Evolutionary conservation across 1,284 basidiomycete genomes (phyloP).

Genomic region (Pseudozyma hubeiensis): DNA sequence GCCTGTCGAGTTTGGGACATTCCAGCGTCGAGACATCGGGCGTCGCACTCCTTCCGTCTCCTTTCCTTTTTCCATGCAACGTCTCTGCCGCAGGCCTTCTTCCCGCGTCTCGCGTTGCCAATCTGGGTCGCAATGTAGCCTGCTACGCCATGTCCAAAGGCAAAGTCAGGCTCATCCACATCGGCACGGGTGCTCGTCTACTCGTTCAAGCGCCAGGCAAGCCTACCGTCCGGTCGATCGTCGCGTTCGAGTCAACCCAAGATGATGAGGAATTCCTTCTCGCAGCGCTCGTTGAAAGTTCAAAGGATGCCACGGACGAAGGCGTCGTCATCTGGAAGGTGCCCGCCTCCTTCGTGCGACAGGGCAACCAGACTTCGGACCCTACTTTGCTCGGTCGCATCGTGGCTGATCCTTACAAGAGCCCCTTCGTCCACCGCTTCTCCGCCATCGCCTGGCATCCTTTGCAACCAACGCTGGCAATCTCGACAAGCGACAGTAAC

Average conservation of each 20-base stretch:
- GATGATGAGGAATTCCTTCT: slow-evolving; percentile 11
- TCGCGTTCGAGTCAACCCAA: slow-evolving; percentile 14
- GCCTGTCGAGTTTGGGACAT: slow-evolving; percentile 28
- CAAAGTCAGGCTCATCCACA: slow-evolving; percentile 42
- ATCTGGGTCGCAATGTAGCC: slow-evolving; percentile 20
- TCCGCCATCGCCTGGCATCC: slow-evolving; percentile 32
- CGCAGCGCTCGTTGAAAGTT: slow-evolving; percentile 25
- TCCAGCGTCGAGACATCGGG: slow-evolving; percentile 39
- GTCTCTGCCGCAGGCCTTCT: slow-evolving; percentile 19
- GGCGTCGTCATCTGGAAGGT: slow-evolving; percentile 28
- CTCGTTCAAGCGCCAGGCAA: slow-evolving; percentile 25
- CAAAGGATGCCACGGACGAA: slow-evolving; percentile 19
- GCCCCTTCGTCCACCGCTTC: slow-evolving; percentile 23
- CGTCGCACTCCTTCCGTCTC: slow-evolving; percentile 37
- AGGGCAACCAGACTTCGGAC: slow-evolving; percentile 11
- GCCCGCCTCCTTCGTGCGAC: slow-evolving; percentile 16
- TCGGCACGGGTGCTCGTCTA: slow-evolving; percentile 24
- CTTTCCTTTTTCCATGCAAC: slow-evolving; percentile 27
- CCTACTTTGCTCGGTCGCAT: slow-evolving; percentile 18
- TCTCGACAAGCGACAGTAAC: slow-evolving; percentile 34
- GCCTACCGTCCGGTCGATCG: slow-evolving; percentile 23
- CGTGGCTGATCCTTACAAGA: slow-evolving; percentile 19
- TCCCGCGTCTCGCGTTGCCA: slow-evolving; percentile 27
- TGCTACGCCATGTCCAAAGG: slow-evolving; percentile 49
- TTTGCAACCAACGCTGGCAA: slow-evolving; percentile 23